Evolutionary conservation across 1,284 basidiomycete genomes (phyloP), one percentile per base, ranked within the genome.

Genomic region (Chalciporus piperatoides): DNA sequence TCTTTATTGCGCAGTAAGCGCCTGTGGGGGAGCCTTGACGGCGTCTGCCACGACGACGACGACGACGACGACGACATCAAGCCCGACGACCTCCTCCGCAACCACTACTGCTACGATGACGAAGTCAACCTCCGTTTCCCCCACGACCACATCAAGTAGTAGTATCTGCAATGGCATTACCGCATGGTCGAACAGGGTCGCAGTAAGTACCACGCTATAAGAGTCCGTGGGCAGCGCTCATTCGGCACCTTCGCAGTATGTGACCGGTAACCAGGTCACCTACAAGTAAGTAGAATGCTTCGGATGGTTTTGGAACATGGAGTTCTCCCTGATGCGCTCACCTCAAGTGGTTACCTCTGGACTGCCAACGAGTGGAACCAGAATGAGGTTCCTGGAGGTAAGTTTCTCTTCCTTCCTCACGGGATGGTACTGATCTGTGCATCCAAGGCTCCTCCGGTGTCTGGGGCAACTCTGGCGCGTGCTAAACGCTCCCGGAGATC

Each of bases 331-430:
- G 21, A 23, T 4, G 21, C 21, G 21, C 21, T 23, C 5, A 3
- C 21, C 21, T 23, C 21, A 23, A 23, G 21, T 23, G 21, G 21
- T 8, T 71, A 81, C 58, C 69, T 84, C 24, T 86, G 81, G 81
- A 79, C 75, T 8, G 80, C 81, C 3, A 75, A 79, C 1, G 61
- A 47, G 59, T 84, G 82, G 82, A 78, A 79, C 6, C 63, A 82
- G 59, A 74, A 69, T 24, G 78, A 81, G 57, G 73, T 59, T 30
- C 83, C 77, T 4, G 80, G 79, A 67, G 78, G 80, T 71, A 58
- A 23, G 3, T 23, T 23, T 5, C 21, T 23, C 21, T 23, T 23
- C 3, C 21, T 23, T 5, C 21, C 21, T 23, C 21, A 23, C 21
- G 21, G 5, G 21, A 23, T 23, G 21, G 21, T 23, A 23, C 21